Evolutionary conservation across 2,329 filamentous ascomycete species (phyloP), one percentile per base, ranked within the genome.

Genomic region (Xylaria sp.): DNA sequence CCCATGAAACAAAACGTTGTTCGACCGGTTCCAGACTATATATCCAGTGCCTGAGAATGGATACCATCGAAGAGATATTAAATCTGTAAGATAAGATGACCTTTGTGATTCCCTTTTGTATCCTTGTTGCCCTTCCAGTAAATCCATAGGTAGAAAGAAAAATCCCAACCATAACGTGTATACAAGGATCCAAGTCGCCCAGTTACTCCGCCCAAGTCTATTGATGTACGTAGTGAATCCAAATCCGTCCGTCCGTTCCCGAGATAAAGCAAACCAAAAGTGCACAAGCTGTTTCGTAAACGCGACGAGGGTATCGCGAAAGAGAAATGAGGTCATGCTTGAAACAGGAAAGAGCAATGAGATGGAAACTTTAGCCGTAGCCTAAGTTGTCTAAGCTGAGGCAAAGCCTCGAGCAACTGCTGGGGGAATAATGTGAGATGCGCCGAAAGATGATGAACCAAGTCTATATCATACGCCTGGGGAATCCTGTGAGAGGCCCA

Each of bases 181-280:
- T 65, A 47, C 40, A 58, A 35, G 21, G 46, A 49, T 53, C 46
- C 57, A 57, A 63, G 25, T 58, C 43, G 43, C 45, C 51, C 60
- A 63, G 60, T 66, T 63, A 54, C 64, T 61, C 35, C 38, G 31
- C 50, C 63, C 57, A 47, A n/a, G 57, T 66, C 64, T 66, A 66
- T 66, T 54, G 42, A 60, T 57, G 45, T 53, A 46, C 55, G 40
- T 61, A 46, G 47, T 52, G 43, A 61, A 52, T 45, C 57, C 64
- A 33, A 64, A 56, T 42, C 53, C 54, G 28, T 61, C 49, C 28
- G 38, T 55, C n/a, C n/a, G n/a, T n/a, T n/a, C 56, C 43, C 55
- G 35, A 51, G 40, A 47, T 35, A 25, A 38, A 23, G 37, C 25
- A 25, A 47, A 45, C 43, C 52, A 14, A 46, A 38, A 38, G 42